Base-by-base conservation (phyloP, 164 flowering plant genomes). In the Macadamia tetraphylla region DNA sequence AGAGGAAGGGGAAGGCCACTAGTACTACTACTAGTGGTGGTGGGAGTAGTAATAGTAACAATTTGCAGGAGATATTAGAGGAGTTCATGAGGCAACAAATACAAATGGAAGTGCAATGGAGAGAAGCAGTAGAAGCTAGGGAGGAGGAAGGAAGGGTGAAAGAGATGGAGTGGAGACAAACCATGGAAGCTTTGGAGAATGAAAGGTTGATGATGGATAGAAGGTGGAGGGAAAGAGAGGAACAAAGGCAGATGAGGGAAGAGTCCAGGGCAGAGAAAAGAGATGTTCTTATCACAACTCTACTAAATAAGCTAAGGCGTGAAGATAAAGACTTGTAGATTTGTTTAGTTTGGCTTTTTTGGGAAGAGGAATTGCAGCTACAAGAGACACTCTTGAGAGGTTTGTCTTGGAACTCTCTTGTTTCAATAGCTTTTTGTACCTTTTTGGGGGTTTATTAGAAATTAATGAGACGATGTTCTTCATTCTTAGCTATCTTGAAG, bases 221-320 rank as follows among this genome's bases (percentile, higher is more conserved):
- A 58, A 78, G 81, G 59, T 93, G 96, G 96, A 82, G 92, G 52
- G 97, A 93, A 66, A 84, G 84, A 67, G 97, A 93, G 62, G 98
- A 93, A 66, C 85, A 88, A 75, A 82, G 96, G 65, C 78, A 85
- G 78, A 62, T 81, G 60, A 80, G 90, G 65, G 96, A 89, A 30
- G 98, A 93, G 66, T 87, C 84, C 51, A 86, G 98, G 80, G 92
- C 97, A 43, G 97, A 91, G 79, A 87, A 85, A 70, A 81, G 98
- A 64, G 97, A 90, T 71, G 86, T 89, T 29, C 87, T 91, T 18
- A 80, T 93, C 66, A 86, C 88, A 12, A 80, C 89, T 40, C 79
- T 93, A 18, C 68, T 93, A 17, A 82, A 86, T 77, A 89, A 86
- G 85, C 83, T 93, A 44, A 83, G 85, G 67, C 80, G 87, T 72